Evolutionary conservation across 2,329 filamentous ascomycete genomes (phyloP).

Genomic region (Paracoccidioides brasiliensis): DNA sequence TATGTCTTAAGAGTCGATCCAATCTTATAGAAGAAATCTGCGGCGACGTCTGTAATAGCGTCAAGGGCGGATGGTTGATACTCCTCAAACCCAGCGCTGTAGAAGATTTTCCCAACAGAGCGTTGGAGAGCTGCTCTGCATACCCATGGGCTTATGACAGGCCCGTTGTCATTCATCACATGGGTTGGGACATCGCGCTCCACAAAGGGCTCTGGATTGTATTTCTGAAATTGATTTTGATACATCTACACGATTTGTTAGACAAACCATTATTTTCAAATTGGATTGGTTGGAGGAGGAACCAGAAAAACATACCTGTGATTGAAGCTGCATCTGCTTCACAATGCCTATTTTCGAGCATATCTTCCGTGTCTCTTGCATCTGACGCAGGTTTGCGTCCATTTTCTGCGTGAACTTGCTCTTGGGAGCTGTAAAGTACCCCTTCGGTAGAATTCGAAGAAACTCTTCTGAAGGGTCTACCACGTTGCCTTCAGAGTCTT

Average conservation of each 20-base stretch:
- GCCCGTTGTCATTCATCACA: slow-evolving; percentile 76
- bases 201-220: slow-evolving; percentile 75
- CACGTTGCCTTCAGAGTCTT: slow-evolving; percentile 78
- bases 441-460: slow-evolving; percentile 60
- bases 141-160: slow-evolving; percentile 71
- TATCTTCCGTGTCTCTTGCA: slow-evolving; percentile 92
- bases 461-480: slow-evolving; percentile 80
- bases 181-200: slow-evolving; percentile 81
- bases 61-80: slow-evolving; percentile 91
- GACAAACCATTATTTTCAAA: slow-evolving; percentile 4
- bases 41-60: slow-evolving; percentile 74
- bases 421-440: slow-evolving; percentile 61
- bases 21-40: slow-evolving; percentile 79
- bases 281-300: background rate
- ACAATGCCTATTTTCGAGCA: slow-evolving; percentile 95
- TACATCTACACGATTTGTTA: slow-evolving; percentile 54
- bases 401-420: slow-evolving; percentile 66
- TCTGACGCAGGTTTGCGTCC: slow-evolving; percentile 81
- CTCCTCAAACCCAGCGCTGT: slow-evolving; percentile 92
- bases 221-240: slow-evolving; percentile 95
- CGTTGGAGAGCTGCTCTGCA: slow-evolving; percentile 77
- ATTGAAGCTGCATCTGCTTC: slow-evolving; percentile 98
- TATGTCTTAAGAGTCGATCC: slow-evolving; percentile 69
- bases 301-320: slow-evolving; percentile 51
- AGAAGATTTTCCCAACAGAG: slow-evolving; percentile 87